These are phyloP conservation scores for Phytophthora macrochlamydospora DNA, from an alignment of 352 stramenopile species.

Conservation along the genomic window DNA sequence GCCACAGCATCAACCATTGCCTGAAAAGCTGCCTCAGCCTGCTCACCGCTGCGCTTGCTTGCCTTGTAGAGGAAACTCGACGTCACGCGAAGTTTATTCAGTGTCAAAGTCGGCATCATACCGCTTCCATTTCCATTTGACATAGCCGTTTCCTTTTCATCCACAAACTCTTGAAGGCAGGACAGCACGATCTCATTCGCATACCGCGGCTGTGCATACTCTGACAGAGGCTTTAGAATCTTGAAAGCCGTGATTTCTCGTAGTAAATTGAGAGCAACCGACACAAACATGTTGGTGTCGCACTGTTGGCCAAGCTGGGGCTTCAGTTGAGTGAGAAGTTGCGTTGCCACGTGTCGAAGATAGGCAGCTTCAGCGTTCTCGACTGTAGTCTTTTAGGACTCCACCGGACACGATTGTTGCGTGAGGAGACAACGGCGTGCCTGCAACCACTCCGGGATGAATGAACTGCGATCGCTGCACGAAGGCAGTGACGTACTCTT, in stretches of 20 bases:
- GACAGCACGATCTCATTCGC: constrained; percentile 69
- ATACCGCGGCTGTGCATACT: constrained; percentile 74
- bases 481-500: constrained; percentile 60
- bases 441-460: constrained; percentile 52
- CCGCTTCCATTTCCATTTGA: constrained; percentile 13
- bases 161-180: constrained; percentile 38
- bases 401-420: background rate
- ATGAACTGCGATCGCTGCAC: constrained; percentile 68
- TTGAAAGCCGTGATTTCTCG: constrained; percentile 69
- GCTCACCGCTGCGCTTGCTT: constrained; percentile 65
- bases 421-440: constrained; percentile 5
- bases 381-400: constrained; percentile 24
- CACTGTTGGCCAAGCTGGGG: constrained; percentile 61
- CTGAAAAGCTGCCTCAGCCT: constrained; percentile 76
- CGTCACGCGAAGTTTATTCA: constrained; percentile 63
- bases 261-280: constrained; percentile 67
- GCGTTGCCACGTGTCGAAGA: constrained; percentile 67
- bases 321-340: constrained; percentile 68
- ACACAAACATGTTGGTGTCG: constrained; percentile 67
- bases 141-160: constrained; percentile 39
- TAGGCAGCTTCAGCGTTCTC: constrained; percentile 63
- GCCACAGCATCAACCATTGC: constrained; percentile 68
- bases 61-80: constrained; percentile 75
- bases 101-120: constrained; percentile 39
- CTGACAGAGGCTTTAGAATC: constrained; percentile 65